These are phyloP conservation scores for Lenwebbia sp. DNA, from an alignment of 345 rosid genomes.

Conservation along the genomic window DNA sequence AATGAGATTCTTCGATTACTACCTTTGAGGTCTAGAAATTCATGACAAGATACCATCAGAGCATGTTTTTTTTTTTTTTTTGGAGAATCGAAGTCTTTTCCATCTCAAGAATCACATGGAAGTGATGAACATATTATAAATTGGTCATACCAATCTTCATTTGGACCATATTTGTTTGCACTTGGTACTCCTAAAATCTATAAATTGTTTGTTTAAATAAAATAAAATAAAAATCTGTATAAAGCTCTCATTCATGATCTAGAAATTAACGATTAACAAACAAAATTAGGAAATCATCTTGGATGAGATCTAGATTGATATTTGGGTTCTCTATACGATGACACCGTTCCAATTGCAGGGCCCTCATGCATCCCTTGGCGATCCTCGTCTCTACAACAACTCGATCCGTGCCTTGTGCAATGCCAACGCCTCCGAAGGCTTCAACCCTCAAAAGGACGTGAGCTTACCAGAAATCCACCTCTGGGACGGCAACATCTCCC, in stretches of 20 bases:
- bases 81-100: not conserved
- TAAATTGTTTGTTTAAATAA: too few species aligned
- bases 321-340: not conserved
- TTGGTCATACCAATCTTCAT: not conserved
- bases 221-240: too few species aligned
- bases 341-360: slow-evolving; percentile 33
- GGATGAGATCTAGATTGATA: not conserved
- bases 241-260: too few species aligned
- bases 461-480: slow-evolving; percentile 73
- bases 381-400: slow-evolving; percentile 31
- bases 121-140: not conserved
- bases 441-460: slow-evolving; percentile 64
- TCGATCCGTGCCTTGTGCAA: slow-evolving; percentile 87
- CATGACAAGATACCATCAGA: not conserved
- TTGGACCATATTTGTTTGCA: not conserved
- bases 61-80: not conserved
- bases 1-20: not conserved
- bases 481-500: slow-evolving; percentile 30
- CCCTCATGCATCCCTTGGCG: slow-evolving; percentile 51
- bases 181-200: too few species aligned
- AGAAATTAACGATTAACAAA: not conserved
- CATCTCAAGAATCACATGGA: not conserved
- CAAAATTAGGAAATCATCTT: not conserved
- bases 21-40: not conserved
- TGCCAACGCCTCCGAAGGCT: slow-evolving; percentile 91